Base-by-base conservation (phyloP, 345 rosid genomes). In the Eucalyptus coolabah region DNA sequence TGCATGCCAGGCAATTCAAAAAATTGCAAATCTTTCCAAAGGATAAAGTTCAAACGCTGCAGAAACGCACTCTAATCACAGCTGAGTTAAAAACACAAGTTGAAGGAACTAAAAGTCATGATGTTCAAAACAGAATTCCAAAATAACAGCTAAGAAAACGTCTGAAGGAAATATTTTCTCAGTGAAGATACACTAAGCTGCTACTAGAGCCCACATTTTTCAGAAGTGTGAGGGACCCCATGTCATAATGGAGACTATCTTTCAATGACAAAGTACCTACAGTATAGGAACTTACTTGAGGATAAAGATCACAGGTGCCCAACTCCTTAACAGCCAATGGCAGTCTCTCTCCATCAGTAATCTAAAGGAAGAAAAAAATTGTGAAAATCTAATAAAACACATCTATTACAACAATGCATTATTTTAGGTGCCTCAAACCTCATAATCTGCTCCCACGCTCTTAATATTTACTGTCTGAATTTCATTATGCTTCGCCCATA, bases 401-500 rank as follows among this genome's bases (percentile, higher is more conserved):
- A 87, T 28, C 47, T 86, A 24, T 45, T 60, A 40, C 40, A 65
- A 59, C 67, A 83, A 72, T 69, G 85, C 63, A 72, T 51, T 40
- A 63, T 56, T 50, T 26, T 6, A 86, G 54, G 81, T 88, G 42
- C 63, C 86, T 26, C 92, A 85, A 86, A 96, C 99, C 99, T 98
- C 99, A 93, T 90, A 96, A 94, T 96, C 99, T 91, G 99, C 98
- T 88, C 99, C 99, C 88, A 98, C 96, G 93, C 95, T 97, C 96
- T 97, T 98, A 92, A 98, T 96, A 92, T 98, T 98, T 87, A 97
- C 98, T 87, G 99, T 98, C 93, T 98, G 99, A 92, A 98, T 95
- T 93, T 98, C 99, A 94, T 98, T 98, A 92, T 98, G 99, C 94
- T 97, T 98, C 34, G 99, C 99, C 99, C 99, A 98, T 91, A 97